Evolutionary conservation across 1,284 basidiomycete genomes (phyloP), one percentile per base, ranked within the genome.

Genomic region (Marasmius fiardii): DNA sequence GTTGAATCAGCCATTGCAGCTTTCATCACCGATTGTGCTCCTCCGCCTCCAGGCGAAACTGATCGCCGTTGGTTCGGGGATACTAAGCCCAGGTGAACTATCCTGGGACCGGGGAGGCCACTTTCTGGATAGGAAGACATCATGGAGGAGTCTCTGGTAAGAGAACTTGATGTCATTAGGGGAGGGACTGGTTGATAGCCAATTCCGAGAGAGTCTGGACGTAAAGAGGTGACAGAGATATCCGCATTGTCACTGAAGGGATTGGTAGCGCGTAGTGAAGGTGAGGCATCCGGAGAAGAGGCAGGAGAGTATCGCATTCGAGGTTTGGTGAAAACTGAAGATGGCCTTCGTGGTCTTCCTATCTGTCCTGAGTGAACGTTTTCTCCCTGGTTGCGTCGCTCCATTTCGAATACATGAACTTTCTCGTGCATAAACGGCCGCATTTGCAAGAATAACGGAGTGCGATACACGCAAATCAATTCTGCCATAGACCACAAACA

Each of bases 401-500:
- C 75, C 43, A 76, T 69, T 59, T 83, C 75, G 3, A 89, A 68
- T 10, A 71, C 64, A 0, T 77, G 70, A 1, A 85, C 71, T 60
- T 85, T 86, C 65, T 86, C 84, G 60, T 83, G 81, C 24, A 84
- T 75, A 55, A 85, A 80, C 2, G 82, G 70, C 16, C 85, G 81
- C 66, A 91, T 73, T 58, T 88, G 85, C 12, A 90, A 70, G 52
- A 80, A 71, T 16, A 93, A 73, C 0, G 90, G 88, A 33, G 72
- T 83, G 20, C 82, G 79, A 61, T 81, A 81, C 0, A 85, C 75
- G 57, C 81, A 85, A 5, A 89, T 65, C 53, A 90, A 77, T 63
- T 92, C 87, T 41, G 90, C 73, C 26, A 86, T 65, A 0, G 87
- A 90, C 89, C 89, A 92, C 26, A 86, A 74, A 34, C 85, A 73